A percentile compares a stretch with the other conserved stretches of the same genome.
Conservation (phyloP, 2,329 filamentous ascomycete species). For the Calonectria hawksworthii region DNA sequence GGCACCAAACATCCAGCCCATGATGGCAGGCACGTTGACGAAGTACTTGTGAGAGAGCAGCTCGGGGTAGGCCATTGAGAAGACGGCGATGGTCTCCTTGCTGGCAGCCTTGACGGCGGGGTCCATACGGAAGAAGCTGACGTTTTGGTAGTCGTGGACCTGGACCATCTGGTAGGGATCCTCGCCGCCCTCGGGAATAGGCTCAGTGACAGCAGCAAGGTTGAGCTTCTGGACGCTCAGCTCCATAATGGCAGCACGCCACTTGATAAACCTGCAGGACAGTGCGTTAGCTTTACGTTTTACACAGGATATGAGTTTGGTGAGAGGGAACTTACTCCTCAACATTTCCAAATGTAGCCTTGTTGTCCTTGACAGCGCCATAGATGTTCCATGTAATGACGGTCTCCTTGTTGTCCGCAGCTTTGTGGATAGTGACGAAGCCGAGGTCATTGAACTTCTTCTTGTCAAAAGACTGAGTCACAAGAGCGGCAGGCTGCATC, state of each 20-base stretch:
- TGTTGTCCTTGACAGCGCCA: slow-evolving; percentile 84
- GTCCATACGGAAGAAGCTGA: slow-evolving; percentile 89
- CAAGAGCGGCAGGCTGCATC: slow-evolving; percentile 77
- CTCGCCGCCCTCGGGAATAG: slow-evolving; percentile 79
- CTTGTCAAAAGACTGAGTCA: slow-evolving; percentile 74
- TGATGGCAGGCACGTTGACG: slow-evolving; percentile 90
- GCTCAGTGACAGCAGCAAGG: slow-evolving; percentile 75
- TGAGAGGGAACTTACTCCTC: slow-evolving; percentile 73
- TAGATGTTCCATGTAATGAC: slow-evolving; percentile 96
- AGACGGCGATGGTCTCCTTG: slow-evolving; percentile 84
- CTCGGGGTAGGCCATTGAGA: slow-evolving; percentile 89
- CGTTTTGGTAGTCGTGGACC: slow-evolving; percentile 91
- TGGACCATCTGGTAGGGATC: slow-evolving; percentile 94
- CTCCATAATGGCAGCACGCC: slow-evolving; percentile 94
- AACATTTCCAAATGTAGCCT: slow-evolving; percentile 86
- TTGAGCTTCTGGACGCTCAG: slow-evolving; percentile 82
- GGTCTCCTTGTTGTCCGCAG: slow-evolving; percentile 67
- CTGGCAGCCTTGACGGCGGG: slow-evolving; percentile 81
- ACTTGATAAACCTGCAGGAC: slow-evolving; percentile 80
- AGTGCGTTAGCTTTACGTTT: slow-evolving; percentile 25
- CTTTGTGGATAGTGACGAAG: slow-evolving; percentile 81
- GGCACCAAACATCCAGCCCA: slow-evolving; percentile 87
- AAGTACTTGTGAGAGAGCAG: slow-evolving; percentile 91
- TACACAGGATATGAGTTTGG: not conserved
- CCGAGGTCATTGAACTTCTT: slow-evolving; percentile 84